A percentile compares a stretch with the other conserved stretches of the same genome.
These are phyloP conservation scores for Pulicaria dysenterica DNA, from an alignment of 129 eudicot genomes.

Conservation along the genomic window DNA sequence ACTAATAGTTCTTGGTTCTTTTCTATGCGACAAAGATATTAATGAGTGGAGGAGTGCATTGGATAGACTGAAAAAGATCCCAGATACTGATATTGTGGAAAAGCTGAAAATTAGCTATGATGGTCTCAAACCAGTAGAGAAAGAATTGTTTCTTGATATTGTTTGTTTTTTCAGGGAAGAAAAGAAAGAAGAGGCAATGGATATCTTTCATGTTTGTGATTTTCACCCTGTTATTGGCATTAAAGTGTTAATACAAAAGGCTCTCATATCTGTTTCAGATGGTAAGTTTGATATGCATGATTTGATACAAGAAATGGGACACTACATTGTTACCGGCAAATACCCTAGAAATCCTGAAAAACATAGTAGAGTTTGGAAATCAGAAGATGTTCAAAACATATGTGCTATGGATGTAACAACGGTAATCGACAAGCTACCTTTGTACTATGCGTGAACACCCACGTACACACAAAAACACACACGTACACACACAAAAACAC, in stretches of 20 bases:
- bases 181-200: background rate
- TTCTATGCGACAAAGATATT: slow-evolving; percentile 8
- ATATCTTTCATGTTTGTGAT: slow-evolving; percentile 22
- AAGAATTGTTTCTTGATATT: slow-evolving; percentile 15
- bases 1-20: background rate
- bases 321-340: slow-evolving; percentile 9
- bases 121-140: background rate
- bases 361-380: no score
- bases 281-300: slow-evolving; percentile 17
- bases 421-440: no score
- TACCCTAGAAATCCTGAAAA: background rate
- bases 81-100: background rate
- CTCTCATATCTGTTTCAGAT: slow-evolving; percentile 16
- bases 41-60: slow-evolving; percentile 15
- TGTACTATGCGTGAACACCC: no score
- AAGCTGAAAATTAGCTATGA: slow-evolving; percentile 17
- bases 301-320: slow-evolving; percentile 23
- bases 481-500: no score
- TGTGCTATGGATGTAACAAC: no score
- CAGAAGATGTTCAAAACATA: no score
- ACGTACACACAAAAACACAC: no score
- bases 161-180: slow-evolving; percentile 6
- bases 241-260: slow-evolving; percentile 13
- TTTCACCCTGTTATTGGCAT: slow-evolving; percentile 27
- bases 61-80: slow-evolving; percentile 10